Evolutionary conservation across 306 rosid species (phyloP).

Genomic region (Crataegus laevigata): DNA sequence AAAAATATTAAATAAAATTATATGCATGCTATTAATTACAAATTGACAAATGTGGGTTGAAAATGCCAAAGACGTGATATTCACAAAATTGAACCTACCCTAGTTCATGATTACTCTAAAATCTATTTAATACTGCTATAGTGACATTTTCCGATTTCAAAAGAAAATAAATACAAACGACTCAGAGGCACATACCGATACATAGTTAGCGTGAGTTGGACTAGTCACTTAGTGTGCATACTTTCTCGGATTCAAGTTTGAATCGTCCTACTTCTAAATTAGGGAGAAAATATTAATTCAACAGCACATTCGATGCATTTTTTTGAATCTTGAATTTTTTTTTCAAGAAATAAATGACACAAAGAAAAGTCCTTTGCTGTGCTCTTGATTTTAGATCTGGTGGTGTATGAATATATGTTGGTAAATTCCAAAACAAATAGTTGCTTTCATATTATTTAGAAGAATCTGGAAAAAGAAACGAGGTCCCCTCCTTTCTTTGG

Average conservation of each 20-base stretch:
- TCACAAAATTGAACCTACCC: neutral
- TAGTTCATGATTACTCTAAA: neutral
- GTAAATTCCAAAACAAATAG: neutral
- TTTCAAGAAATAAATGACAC: neutral
- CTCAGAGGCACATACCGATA: neutral
- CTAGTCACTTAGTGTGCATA: no score
- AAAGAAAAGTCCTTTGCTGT: neutral
- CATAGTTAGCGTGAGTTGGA: no score
- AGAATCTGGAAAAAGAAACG: neutral
- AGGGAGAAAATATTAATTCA: neutral
- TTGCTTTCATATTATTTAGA: neutral
- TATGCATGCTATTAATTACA: no score
- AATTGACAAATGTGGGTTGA: no score
- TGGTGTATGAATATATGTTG: neutral
- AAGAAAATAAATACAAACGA: neutral
- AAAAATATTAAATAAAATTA: no score
- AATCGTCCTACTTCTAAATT: neutral
- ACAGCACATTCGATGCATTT: neutral
- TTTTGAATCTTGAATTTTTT: neutral
- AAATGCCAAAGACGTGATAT: neutral
- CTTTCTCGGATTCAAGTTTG: neutral
- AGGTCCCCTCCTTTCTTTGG: neutral
- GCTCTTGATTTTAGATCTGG: neutral
- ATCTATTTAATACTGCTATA: neutral
- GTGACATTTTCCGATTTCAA: neutral